Conservation (phyloP, 2,329 filamentous ascomycete genomes). For the Curvularia verruculosa region DNA sequence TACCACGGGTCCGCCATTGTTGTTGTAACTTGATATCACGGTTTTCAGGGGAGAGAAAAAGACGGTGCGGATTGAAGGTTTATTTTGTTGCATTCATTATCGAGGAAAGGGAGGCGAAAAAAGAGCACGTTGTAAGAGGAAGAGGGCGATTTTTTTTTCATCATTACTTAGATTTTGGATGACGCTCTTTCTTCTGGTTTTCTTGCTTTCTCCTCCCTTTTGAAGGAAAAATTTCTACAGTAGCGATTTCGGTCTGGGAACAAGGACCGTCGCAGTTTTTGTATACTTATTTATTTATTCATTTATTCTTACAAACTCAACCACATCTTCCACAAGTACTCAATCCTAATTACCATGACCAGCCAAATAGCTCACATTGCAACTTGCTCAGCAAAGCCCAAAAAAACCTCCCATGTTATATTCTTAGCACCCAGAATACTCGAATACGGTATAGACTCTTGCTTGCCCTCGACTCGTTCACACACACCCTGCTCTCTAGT, state of each 20-base stretch:
- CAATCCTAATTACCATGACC: not conserved
- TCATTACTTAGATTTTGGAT: not conserved
- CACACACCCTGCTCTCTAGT: not conserved
- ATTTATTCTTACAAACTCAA: not conserved
- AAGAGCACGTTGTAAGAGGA: not conserved
- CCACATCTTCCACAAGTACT: not conserved
- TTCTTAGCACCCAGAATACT: not conserved
- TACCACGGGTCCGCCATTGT: not conserved
- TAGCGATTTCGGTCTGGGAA: not conserved
- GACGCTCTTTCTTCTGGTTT: not conserved
- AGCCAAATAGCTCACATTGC: not conserved
- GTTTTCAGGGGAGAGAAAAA: not conserved
- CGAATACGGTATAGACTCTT: not conserved
- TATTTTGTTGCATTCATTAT: not conserved
- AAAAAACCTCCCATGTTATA: not conserved
- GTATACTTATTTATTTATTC: not conserved
- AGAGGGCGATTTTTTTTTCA: not conserved
- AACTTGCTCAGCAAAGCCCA: not conserved
- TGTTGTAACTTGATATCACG: not conserved
- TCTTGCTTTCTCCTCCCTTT: not conserved
- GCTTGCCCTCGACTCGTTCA: not conserved
- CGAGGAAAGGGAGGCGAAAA: not conserved
- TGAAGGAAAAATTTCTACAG: not conserved
- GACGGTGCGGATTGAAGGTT: not conserved
- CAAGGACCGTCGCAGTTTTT: not conserved